Conservation (phyloP, 129 eudicot species). For the Silybum marianum region DNA sequence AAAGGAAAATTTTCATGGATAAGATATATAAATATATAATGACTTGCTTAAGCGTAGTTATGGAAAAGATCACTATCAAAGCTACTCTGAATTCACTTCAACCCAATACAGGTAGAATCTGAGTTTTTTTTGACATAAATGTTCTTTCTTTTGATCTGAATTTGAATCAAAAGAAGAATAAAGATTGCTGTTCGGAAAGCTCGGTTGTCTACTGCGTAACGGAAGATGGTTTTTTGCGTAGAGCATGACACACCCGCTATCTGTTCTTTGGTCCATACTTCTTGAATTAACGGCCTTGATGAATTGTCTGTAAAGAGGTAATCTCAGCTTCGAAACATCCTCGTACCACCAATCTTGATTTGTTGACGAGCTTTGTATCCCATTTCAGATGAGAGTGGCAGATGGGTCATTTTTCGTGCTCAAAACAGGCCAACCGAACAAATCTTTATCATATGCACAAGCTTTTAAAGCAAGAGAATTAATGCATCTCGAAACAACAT, state of each 20-base stretch:
- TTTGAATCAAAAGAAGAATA: constrained; percentile 8
- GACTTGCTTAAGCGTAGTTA: not conserved
- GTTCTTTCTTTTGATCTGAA: not conserved
- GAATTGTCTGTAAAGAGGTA: constrained; percentile 56
- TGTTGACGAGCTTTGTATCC: constrained; percentile 41
- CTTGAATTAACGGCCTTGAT: constrained; percentile 46
- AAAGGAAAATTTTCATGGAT: not conserved
- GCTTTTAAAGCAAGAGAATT: constrained; percentile 62
- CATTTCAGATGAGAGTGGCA: constrained; percentile 50
- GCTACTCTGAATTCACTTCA: not conserved
- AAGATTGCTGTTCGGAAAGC: constrained; percentile 36
- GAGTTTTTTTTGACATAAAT: not conserved
- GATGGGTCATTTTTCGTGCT: constrained; percentile 50
- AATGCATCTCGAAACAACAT: constrained; percentile 59
- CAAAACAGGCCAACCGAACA: constrained; percentile 53
- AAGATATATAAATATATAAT: constrained; percentile 30
- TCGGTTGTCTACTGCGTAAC: constrained; percentile 47
- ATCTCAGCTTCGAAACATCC: constrained; percentile 53
- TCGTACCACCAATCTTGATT: constrained; percentile 86
- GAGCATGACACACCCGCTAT: constrained; percentile 60
- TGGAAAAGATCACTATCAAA: not conserved
- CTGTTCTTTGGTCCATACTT: constrained; percentile 57
- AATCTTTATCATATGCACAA: constrained; percentile 46
- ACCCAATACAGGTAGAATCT: not conserved
- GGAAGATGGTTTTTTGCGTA: constrained; percentile 71